Evolutionary conservation across 257 asterid genomes (phyloP), one percentile per base, ranked within the genome.

Genomic region (Nyctanthes arbortristis): DNA sequence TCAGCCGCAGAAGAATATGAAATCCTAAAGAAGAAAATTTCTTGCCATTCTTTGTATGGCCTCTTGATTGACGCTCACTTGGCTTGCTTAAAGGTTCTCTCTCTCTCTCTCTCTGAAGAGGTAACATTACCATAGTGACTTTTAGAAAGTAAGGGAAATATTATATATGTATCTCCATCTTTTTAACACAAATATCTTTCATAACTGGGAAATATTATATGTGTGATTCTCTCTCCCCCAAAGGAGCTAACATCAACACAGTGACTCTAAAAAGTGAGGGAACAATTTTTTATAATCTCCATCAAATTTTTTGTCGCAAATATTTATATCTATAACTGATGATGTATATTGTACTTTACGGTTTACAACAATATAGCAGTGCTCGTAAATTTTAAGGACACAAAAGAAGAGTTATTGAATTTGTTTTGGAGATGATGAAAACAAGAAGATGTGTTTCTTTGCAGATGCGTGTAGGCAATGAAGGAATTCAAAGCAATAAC

Each of bases 1-100:
- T 22, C 61, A 34, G 31, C 10, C 4, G 12, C 37, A 9, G 40
- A 63, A 25, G 73, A 47, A 4, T 63, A 72, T 3, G 66, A 73
- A 18, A 8, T 37, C 0, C 74, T 82, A 18, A 82, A 82, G 75
- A 79, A 32, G 68, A 77, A 82, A 16, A 82, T 82, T 71, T 54
- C 87, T 65, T 71, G 68, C 24, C 87, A 82, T 61, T 67, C 81
- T 60, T 67, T 77, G 79, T 79, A 70, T 59, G 66, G 28, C 11
- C 68, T 31, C 65, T 55, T 82, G 79, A 35, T 82, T 34, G 57
- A 71, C 12, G 67, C 87, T 54, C 87, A 82, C 75, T 56, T 77
- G 73, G 82, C 71, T 52, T 82, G 87, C 75, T 79, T 79, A 45
- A 71, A 82, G 84, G 87, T 78, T n/a, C 13, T 69, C 63, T 55